Base-by-base conservation (phyloP, 768 basidiomycete species). In the Lentinula raphanica region DNA sequence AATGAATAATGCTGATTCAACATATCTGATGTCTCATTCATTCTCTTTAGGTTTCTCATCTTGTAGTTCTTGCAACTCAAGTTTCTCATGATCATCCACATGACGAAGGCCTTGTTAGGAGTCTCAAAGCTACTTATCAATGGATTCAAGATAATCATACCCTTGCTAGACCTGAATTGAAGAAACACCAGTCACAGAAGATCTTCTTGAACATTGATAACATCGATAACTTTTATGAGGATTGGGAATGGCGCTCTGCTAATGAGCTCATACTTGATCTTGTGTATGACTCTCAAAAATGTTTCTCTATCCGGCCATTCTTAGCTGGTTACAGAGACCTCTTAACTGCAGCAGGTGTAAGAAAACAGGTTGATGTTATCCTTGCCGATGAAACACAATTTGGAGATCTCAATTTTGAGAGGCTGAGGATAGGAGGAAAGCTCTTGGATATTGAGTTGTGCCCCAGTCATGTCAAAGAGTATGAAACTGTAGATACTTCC, bases 171-270 rank as follows among this genome's bases (percentile, higher is more conserved):
- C 45, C 61, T 11, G 31, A 50, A 7, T 58, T 72, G 3, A 53
- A 67, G 25, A 32, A 60, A 5, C 62, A 64, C 35, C 62, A 66
- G 36, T 44, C 66, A 13, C 61, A 68, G 21, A 60, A 58, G 1
- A 59, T 80, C 2, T 81, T 81, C 66, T 71, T 83, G 56, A 83
- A 83, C 46, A 74, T 82, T 38, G 67, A 76, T 35, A 68, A 79
- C 58, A 71, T 76, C 1, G 58, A 61, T 6, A 7, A n/a, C 13
- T 45, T 59, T 6, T 49, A 19, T 0, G 74, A 72, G 19, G 55
- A 56, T 0, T 79, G 79, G 79, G 56, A 55, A 17, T 82, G 77
- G 76, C 68, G 71, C 31, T 64, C 65, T 6, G 76, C 75, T 1
- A 60, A 68, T 21, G 64, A 75, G 29, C 68, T 83, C 38, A 69